Evolutionary conservation across 2,329 filamentous ascomycete species (phyloP), one percentile per base, ranked within the genome.

Genomic region (Coniochaeta hoffmannii): DNA sequence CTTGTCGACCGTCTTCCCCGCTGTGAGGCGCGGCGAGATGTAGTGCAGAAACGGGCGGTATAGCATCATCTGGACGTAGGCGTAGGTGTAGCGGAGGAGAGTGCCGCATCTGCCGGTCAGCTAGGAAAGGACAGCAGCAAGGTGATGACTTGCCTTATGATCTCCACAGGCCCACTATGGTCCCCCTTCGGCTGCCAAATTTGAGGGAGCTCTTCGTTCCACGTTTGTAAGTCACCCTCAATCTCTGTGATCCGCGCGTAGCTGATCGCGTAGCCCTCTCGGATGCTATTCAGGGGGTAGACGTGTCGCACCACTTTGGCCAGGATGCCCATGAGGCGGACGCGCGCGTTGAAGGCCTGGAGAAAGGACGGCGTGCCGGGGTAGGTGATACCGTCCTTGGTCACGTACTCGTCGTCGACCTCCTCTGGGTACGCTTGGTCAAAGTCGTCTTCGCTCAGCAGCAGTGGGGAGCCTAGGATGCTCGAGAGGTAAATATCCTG

Each of bases 1-100:
- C 62, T 90, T 85, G 62, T 90, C 87, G n/a, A 88, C n/a, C n/a
- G n/a, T n/a, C 73, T 44, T 74, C 73, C 57, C 74, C 79, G 5
- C 74, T 75, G 55, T 76, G 73, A 53, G 74, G 77, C 1, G 7
- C 30, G 12, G 80, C 72, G 46, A 80, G 76, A 15, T 83, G 83
- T 91, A 92, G 66, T 92, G 89, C 14, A 92, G 71, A 67, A 92
- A 93, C 0, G 89, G 89, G 15, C 89, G 78, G 63, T 93, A 92
- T 1, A 92, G 72, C 62, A 92, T 83, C 66, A 92, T 84, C 65
- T 92, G 88, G 6, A 90, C 87, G 64, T 92, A 87, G 1, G 87
- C 87, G 66, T 88, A 92, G 17, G 86, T 81, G 69, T 92, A 85
- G 30, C 88, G 80, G 22, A 93, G 74, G 26, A 91, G 73, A 61